Evolutionary conservation across 2,329 filamentous ascomycete genomes (phyloP).

Genomic region (Fusarium miscanthi): DNA sequence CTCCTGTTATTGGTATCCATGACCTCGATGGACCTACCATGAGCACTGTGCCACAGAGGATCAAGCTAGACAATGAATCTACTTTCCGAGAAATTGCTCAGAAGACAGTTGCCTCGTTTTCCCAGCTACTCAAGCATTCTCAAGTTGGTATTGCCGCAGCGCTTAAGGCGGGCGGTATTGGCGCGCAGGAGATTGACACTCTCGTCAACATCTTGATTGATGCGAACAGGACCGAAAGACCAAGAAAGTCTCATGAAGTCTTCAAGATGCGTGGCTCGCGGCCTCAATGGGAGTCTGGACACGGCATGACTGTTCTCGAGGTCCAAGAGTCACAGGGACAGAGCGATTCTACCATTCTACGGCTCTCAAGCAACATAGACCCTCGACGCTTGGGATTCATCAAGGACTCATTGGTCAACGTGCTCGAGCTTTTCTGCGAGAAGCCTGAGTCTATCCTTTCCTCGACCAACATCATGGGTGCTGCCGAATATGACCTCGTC

Average conservation of each 20-base stretch:
- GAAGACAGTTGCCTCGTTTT: neutral
- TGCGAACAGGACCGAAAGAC: neutral
- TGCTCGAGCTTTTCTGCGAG: neutral
- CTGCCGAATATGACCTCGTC: neutral
- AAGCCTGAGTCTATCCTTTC: neutral
- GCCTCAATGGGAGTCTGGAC: constrained; percentile 12
- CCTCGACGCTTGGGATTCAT: neutral
- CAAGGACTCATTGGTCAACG: neutral
- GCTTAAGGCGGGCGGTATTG: neutral
- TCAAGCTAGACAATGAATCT: constrained; percentile 26
- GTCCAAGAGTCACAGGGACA: neutral
- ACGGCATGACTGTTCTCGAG: constrained; percentile 1
- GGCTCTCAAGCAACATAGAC: constrained; percentile 15
- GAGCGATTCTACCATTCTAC: neutral
- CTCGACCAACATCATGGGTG: neutral
- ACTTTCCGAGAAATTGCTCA: constrained; percentile 41
- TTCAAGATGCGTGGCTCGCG: constrained; percentile 1
- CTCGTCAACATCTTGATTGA: constrained; percentile 29
- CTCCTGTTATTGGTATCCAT: constrained; percentile 19
- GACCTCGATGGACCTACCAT: constrained; percentile 20
- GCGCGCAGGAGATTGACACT: constrained; percentile 21
- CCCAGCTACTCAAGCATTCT: constrained; percentile 34
- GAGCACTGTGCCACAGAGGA: constrained; percentile 37
- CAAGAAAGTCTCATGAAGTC: rapidly evolving
- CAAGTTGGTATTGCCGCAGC: constrained; percentile 41